Evolutionary conservation across 1,139 yeast genomes (phyloP), one percentile per base, ranked within the genome.

Genomic region (Hyphopichia khmerensis): DNA sequence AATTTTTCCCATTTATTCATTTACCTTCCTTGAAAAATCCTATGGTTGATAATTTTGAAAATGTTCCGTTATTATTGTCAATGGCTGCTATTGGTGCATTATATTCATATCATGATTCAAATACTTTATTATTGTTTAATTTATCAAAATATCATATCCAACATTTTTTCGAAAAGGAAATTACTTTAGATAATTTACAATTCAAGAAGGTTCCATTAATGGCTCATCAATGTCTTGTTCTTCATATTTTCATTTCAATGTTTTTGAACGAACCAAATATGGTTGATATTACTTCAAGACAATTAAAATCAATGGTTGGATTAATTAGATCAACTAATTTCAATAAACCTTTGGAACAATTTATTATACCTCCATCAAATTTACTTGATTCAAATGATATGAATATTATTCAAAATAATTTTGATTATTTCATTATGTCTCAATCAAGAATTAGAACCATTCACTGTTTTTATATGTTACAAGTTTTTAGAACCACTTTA

Each of bases 41-140:
- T 0, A 64, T 74, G 54, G 81, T 79, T 15, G 72, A 72, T 35
- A 73, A 74, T 48, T 61, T 73, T 43, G 87, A 84, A 40, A 85
- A 86, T 57, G 81, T 86, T 45, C 93, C 96, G 1, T 67, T 90
- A 42, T 62, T 89, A n/a, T 67, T 89, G 42, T 79, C 93, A 11
- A 87, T 90, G 80, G 86, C 95, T 1, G 86, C 96, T 18, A 80
- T 90, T 46, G 98, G 98, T 35, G 96, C 97, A 0, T 69, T 90
- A 23, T 88, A 88, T 55, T 80, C 87, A 1, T 88, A 86, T 63
- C 95, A 90, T 59, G 86, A 87, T 21, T 70, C 82, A 33, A 87
- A 87, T 56, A 87, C 96, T 0, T 74, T 85, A 52, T 72, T 87
- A 17, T 69, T 90, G 42, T 89, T 87, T 64, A 89, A 88, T 58